Conservation (phyloP, 2,329 filamentous ascomycete genomes). For the Polychaeton citri region DNA sequence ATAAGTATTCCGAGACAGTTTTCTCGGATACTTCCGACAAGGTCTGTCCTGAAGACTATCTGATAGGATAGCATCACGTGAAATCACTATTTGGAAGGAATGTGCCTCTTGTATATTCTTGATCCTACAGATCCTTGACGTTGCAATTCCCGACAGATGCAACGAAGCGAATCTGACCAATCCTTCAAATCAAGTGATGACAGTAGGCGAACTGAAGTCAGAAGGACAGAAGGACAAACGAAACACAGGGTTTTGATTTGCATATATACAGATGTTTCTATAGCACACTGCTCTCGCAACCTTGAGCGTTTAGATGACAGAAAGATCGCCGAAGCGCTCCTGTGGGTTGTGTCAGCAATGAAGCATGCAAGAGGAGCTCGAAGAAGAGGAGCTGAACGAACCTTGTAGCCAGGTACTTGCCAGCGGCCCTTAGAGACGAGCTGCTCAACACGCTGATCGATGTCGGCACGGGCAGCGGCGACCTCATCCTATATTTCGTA, state of each 20-base stretch:
- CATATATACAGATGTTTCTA: constrained; percentile 4
- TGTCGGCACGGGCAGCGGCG: constrained; percentile 82
- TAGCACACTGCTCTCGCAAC: constrained; percentile 8
- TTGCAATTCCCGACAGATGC: too few relatives aligned
- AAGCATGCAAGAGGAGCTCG: neutral
- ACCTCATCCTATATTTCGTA: constrained; percentile 66
- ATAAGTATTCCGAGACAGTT: too few relatives aligned
- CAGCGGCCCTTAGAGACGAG: constrained; percentile 97
- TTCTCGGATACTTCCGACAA: too few relatives aligned
- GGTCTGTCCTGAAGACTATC: too few relatives aligned
- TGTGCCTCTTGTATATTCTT: too few relatives aligned
- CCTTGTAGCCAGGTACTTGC: constrained; percentile 98
- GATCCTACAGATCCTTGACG: too few relatives aligned
- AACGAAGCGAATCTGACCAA: too few relatives aligned
- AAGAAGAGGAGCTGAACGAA: constrained; percentile 32
- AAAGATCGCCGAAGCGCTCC: constrained; percentile 99
- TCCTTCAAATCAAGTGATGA: too few relatives aligned
- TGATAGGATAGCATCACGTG: too few relatives aligned
- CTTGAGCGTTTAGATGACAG: constrained; percentile 60
- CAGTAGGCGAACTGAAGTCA: too few relatives aligned
- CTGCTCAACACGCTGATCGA: constrained; percentile 90
- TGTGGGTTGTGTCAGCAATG: constrained; percentile 40
- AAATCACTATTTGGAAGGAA: too few relatives aligned
- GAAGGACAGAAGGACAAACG: too few relatives aligned
- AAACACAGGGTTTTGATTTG: neutral